These are phyloP conservation scores for Bigelowiella natans DNA, from an alignment of 78 protist genomes.

Conservation along the genomic window DNA sequence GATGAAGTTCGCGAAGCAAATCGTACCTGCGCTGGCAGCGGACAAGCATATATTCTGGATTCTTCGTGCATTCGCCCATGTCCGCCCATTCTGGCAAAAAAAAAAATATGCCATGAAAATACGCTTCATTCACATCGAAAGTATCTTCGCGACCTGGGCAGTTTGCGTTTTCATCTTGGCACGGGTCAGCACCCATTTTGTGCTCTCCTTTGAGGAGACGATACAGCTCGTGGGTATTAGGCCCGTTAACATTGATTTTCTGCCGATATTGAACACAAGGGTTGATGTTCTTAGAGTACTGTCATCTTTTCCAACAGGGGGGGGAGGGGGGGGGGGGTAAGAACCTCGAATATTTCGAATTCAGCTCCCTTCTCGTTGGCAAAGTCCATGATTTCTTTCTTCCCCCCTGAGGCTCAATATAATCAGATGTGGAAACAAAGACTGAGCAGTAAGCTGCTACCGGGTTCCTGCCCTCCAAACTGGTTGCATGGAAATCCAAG, in stretches of 20 bases:
- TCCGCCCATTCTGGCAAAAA: neutral
- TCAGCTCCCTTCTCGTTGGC: neutral
- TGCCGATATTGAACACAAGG: neutral
- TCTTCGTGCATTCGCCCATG: neutral
- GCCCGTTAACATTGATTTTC: neutral
- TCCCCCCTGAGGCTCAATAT: neutral
- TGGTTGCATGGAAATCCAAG: slow-evolving; percentile 17
- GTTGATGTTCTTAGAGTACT: no score
- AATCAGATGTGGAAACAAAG: no score
- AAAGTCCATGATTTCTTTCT: neutral
- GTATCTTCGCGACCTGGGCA: neutral
- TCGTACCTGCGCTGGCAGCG: neutral
- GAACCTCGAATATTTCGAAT: neutral
- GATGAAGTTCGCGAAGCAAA: neutral
- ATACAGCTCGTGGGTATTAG: neutral
- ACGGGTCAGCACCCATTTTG: neutral
- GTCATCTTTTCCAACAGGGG: no score
- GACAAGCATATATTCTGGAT: neutral
- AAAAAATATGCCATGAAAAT: neutral
- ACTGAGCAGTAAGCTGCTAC: no score
- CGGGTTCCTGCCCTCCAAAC: slow-evolving; percentile 3
- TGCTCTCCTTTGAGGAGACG: neutral
- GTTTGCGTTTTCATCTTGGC: neutral
- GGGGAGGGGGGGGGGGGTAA: neutral
- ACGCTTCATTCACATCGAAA: neutral